Base-by-base conservation (phyloP, 2,329 filamentous ascomycete species). In the Diaporthe citriasiana region DNA sequence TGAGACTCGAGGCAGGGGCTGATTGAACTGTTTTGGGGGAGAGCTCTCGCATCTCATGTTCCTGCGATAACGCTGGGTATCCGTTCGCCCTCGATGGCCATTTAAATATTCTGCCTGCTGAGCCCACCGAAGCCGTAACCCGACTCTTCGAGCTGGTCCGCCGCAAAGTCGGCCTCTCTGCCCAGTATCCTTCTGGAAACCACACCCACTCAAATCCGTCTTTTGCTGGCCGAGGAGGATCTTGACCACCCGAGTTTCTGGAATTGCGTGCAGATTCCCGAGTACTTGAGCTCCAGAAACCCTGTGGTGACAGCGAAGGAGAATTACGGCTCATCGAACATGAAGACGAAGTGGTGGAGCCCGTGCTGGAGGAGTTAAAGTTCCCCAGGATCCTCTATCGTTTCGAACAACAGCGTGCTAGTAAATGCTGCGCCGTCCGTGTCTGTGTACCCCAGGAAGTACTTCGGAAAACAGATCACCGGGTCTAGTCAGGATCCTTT, bases 151-250 rank as follows among this genome's bases (percentile, higher is more conserved):
- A 71, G 47, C 68, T 73, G 8, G 15, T 27, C 35, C 35, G 71
- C 7, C 40, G 42, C 25, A 38, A 38, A 30, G 47, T n/a, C n/a
- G 38, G 72, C 7, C 89, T 84, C 80, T 91, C 89, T n/a, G 89
- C 89, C 89, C 89, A 91, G 79, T 90, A 91, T 8, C 89, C 89
- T 69, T 86, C 87, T 1, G 89, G 89, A 78, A 89, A 91, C 89
- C 89, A 91, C 33, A 91, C 89, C 89, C 89, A 91, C 82, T 91
- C 89, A 78, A 82, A 85, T 53, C 89, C 89, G 57, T 87, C 84
- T 65, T 82, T 87, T 70, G 89, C 82, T n/a, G 87, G 85, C 2
- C 89, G 86, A 33, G 89, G 89, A 3, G 89, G 89, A 72, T 91
- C 89, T 38, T 87, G 55, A 33, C 27, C 79, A 17, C 45, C 69